phyloP scores from a whole-genome alignment of 306 rosid genomes.

The Quercus rubra region DNA sequence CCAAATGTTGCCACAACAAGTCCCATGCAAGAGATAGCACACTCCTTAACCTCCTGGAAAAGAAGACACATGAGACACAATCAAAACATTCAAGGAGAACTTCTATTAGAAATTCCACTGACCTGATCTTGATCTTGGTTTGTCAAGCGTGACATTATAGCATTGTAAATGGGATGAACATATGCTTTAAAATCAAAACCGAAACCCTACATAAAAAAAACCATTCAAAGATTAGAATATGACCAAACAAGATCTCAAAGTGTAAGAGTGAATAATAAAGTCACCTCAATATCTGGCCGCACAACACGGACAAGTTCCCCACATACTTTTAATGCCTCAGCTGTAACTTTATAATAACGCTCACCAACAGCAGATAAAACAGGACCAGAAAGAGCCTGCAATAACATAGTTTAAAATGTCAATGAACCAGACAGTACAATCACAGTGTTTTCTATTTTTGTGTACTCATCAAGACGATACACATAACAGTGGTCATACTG shows the following conservation, averaged over 20 bases:
- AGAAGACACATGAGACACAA: constrained; percentile 23
- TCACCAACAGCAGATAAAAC: constrained; percentile 95
- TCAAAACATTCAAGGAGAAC: background rate
- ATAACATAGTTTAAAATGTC: constrained; percentile 1
- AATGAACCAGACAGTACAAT: background rate
- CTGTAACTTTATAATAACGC: constrained; percentile 99
- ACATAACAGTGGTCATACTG: background rate
- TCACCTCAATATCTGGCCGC: constrained; percentile 83
- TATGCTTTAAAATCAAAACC: constrained; percentile 83
- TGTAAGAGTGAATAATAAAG: constrained; percentile 20
- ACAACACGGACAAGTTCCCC: constrained; percentile 95
- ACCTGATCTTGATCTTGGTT: constrained; percentile 99
- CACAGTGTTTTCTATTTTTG: background rate
- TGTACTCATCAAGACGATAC: background rate
- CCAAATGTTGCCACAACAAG: constrained; percentile 97
- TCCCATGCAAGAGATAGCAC: constrained; percentile 99
- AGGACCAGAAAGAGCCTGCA: constrained; percentile 94
- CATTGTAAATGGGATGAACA: constrained; percentile 83
- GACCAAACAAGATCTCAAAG: constrained; percentile 7
- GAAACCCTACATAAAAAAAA: constrained; percentile 45
- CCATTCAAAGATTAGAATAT: constrained; percentile 25
- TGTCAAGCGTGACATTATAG: constrained; percentile 95
- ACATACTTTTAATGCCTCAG: constrained; percentile 97
- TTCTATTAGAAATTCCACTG: constrained; percentile 27
- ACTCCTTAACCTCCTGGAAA: constrained; percentile 95